phyloP scores from a whole-genome alignment of 345 rosid genomes.

The Nephelium lappaceum region DNA sequence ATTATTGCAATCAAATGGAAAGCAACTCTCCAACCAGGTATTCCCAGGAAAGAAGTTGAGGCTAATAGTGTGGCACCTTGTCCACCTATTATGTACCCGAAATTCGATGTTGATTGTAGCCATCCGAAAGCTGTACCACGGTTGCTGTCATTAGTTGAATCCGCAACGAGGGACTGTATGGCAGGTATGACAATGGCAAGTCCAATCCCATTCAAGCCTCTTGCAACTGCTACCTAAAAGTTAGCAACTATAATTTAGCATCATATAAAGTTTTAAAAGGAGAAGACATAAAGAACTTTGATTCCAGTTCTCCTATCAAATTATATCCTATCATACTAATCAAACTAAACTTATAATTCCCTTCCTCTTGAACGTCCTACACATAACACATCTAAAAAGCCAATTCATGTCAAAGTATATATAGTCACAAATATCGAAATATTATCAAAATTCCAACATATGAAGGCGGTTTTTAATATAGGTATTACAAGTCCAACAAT shows the following conservation, averaged over 20 bases:
- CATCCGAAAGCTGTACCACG: slow-evolving; percentile 85
- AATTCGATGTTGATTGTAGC: slow-evolving; percentile 59
- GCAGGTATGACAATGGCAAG: slow-evolving; percentile 68
- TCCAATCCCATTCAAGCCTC: slow-evolving; percentile 74
- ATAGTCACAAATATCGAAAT: no score
- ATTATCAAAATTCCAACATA: no score
- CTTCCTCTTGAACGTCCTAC: no score
- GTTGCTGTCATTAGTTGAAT: slow-evolving; percentile 75
- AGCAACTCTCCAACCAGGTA: slow-evolving; percentile 79
- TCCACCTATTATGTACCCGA: slow-evolving; percentile 66
- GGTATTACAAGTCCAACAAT: no score
- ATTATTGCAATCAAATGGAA: slow-evolving; percentile 62
- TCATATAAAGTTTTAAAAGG: no score
- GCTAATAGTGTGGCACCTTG: slow-evolving; percentile 61
- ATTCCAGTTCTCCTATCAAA: no score
- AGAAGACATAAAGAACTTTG: no score
- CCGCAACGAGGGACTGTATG: slow-evolving; percentile 68
- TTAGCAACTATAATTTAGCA: background rate
- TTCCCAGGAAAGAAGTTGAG: slow-evolving; percentile 66
- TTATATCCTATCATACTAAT: no score
- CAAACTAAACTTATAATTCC: no score
- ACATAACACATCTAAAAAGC: no score
- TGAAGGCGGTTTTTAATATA: no score
- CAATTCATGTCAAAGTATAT: no score
- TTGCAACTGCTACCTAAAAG: slow-evolving; percentile 67